Percentiles rank a stretch among this genome's conserved stretches.
These are phyloP conservation scores for Globomyces pollinis-pini DNA, from an alignment of 192 early-diverging fungal species.

Conservation along the genomic window DNA sequence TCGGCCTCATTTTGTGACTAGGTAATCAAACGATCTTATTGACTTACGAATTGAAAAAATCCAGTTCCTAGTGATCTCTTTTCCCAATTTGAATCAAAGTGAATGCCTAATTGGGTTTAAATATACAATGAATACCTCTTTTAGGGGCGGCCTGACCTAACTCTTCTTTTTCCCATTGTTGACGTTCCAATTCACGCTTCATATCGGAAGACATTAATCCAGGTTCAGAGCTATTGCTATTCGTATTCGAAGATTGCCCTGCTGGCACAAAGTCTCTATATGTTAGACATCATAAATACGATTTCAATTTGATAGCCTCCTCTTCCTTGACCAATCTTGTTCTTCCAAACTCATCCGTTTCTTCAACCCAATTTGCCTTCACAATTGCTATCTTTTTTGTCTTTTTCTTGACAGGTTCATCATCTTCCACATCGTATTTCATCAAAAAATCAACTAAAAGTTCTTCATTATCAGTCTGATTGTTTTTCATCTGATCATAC, in stretches of 20 bases:
- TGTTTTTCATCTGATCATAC: not conserved
- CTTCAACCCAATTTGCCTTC: not conserved
- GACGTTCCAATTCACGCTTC: not conserved
- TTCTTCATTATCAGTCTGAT: not conserved
- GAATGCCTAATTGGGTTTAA: not conserved
- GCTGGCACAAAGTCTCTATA: not conserved
- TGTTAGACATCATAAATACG: too few species aligned
- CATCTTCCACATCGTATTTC: not conserved
- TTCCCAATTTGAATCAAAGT: constrained; percentile 7
- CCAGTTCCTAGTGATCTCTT: not conserved
- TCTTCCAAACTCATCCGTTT: constrained; percentile 12
- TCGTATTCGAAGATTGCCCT: not conserved
- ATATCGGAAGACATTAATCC: not conserved
- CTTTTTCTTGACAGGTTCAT: not conserved
- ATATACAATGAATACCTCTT: too few species aligned
- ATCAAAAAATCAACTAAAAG: constrained; percentile 1
- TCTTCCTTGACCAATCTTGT: constrained; percentile 7
- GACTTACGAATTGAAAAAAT: not conserved
- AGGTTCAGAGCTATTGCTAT: not conserved
- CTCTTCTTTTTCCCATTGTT: too few species aligned
- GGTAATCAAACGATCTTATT: too few species aligned
- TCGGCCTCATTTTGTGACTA: not conserved
- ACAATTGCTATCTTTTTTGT: not conserved
- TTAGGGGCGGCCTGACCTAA: too few species aligned
- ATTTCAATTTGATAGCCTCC: not conserved